These are phyloP conservation scores for Zoysia pacifica DNA, from an alignment of 176 grass and related monocot genomes.

Conservation along the genomic window DNA sequence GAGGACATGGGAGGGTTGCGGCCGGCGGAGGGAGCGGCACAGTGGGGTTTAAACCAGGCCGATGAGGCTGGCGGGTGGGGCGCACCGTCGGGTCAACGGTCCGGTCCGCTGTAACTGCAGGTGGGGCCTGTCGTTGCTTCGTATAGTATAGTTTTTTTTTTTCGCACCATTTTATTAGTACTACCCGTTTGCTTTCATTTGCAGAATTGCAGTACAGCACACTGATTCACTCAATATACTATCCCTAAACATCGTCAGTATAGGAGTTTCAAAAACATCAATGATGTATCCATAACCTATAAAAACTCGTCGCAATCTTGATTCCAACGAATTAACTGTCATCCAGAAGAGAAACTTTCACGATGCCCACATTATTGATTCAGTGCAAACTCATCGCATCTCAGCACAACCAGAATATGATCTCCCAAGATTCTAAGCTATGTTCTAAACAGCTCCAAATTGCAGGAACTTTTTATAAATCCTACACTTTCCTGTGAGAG, in stretches of 20 bases:
- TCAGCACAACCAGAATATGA: too few species aligned
- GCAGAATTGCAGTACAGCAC: background rate
- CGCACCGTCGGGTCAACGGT: constrained; percentile 2
- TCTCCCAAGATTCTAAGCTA: too few species aligned
- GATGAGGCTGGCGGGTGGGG: constrained; percentile 26
- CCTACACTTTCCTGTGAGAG: too few species aligned
- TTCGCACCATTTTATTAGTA: background rate
- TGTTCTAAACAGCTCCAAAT: too few species aligned
- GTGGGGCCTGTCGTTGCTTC: background rate
- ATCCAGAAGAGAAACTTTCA: too few species aligned
- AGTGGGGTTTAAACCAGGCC: constrained; percentile 46
- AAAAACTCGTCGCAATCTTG: background rate
- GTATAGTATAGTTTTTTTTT: background rate
- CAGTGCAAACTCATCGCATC: too few species aligned
- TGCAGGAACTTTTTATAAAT: too few species aligned
- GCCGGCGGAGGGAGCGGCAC: constrained; percentile 28
- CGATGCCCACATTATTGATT: too few species aligned
- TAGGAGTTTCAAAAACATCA: background rate
- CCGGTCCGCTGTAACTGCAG: constrained; percentile 13
- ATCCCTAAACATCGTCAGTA: background rate
- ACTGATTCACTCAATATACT: background rate
- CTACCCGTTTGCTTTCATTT: background rate
- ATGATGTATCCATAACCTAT: background rate
- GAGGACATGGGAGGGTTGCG: constrained; percentile 56
- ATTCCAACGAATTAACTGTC: background rate